Conservation (phyloP, 345 rosid species). For the Eutrema yunnanense region DNA sequence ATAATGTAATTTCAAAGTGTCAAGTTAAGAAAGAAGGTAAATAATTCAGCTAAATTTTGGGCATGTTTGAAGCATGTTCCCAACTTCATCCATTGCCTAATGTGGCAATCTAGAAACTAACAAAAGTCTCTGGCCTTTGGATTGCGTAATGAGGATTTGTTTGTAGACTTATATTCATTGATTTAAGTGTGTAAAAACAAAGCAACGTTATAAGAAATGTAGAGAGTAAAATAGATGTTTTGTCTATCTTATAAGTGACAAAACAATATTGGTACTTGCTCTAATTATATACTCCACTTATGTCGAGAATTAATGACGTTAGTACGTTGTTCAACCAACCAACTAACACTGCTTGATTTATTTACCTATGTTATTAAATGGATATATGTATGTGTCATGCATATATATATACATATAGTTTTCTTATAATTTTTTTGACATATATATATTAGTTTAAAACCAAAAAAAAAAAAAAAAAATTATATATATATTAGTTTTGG, state of each 20-base stretch:
- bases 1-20: background rate
- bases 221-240: background rate
- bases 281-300: background rate
- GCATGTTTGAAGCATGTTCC: constrained; percentile 32
- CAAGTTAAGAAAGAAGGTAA: background rate
- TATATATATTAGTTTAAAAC: no score
- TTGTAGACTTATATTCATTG: constrained; percentile 1
- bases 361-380: background rate
- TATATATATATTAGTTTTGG: background rate
- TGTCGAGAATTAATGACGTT: constrained; percentile 3
- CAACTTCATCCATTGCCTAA: constrained; percentile 1
- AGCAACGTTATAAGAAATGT: background rate
- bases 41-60: constrained; percentile 10
- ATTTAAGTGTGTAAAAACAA: constrained; percentile 3
- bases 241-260: background rate
- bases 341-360: constrained; percentile 13
- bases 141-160: constrained; percentile 28
- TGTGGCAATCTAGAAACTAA: constrained; percentile 14
- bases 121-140: constrained; percentile 11
- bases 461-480: no score
- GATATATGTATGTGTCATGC: background rate
- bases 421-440: background rate
- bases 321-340: constrained; percentile 17
- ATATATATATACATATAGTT: background rate
- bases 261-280: constrained; percentile 12